Percentiles rank a stretch among this genome's conserved stretches.
Conservation (phyloP, 2,329 filamentous ascomycete species). For the Cytospora piceae region DNA sequence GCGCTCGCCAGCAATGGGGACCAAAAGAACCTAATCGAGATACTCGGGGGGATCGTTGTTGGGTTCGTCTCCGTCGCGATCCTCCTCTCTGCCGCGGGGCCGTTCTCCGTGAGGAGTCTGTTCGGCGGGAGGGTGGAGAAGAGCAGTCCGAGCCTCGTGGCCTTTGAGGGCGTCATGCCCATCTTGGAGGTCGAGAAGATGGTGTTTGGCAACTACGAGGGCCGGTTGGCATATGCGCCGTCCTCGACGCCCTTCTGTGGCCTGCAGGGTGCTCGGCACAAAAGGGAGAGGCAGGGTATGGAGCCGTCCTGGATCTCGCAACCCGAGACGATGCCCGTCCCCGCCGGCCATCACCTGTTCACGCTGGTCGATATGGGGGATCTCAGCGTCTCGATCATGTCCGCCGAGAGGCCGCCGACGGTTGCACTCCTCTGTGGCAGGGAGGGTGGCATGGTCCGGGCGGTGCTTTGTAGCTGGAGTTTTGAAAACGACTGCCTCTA, state of each 20-base stretch:
- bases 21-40: background rate
- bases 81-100: constrained; percentile 31
- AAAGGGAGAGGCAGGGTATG: constrained; percentile 32
- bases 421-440: constrained; percentile 38
- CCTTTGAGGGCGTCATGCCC: constrained; percentile 36
- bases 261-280: constrained; percentile 24
- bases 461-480: constrained; percentile 36
- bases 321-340: constrained; percentile 17
- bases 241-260: constrained; percentile 33
- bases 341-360: constrained; percentile 36
- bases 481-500: constrained; percentile 34
- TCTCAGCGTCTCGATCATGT: constrained; percentile 38
- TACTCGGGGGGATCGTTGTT: constrained; percentile 21
- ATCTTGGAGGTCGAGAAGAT: constrained; percentile 34
- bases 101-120: constrained; percentile 31
- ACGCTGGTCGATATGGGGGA: constrained; percentile 40
- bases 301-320: constrained; percentile 33
- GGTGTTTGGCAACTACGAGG: constrained; percentile 35
- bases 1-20: background rate
- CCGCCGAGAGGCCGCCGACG: constrained; percentile 37
- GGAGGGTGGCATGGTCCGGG: constrained; percentile 40
- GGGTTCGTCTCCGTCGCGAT: constrained; percentile 26
- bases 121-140: constrained; percentile 34
- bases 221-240: constrained; percentile 36
- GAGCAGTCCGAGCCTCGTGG: constrained; percentile 35